Evolutionary conservation across 2,329 filamentous ascomycete species (phyloP), one percentile per base, ranked within the genome.

Genomic region (Aspergillus floridensis): DNA sequence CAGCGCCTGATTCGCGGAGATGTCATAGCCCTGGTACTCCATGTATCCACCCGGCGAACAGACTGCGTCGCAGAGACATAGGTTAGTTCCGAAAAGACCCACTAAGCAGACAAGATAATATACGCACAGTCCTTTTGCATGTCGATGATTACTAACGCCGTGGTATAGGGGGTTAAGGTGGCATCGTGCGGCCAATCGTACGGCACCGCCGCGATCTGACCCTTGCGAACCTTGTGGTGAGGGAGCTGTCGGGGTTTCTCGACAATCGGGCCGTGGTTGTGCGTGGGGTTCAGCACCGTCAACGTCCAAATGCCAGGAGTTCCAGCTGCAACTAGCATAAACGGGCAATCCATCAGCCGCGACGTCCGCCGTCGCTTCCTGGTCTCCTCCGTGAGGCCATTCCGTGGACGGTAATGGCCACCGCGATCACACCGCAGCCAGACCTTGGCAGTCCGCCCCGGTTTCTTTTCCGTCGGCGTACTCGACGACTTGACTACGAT

Each of bases 171-270:
- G 4, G 74, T 76, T 47, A 81, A 72, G 7, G 74, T 74, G 1
- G 75, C 74, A 67, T 80, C 76, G 62, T 80, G 77, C 8, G 79
- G 79, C 77, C 78, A 80, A 60, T 78, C 76, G 66, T 80, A 80
- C 5, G 77, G 77, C 14, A 69, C 60, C 1, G 76, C 76, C 4
- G 71, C 66, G 38, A 79, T 65, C 62, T 78, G 76, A 26, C 76
- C 83, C 53, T 78, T 78, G 38, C 76, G 76, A 49, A 76, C 74
- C 58, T 76, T 77, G 50, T 76, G 75, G 46, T 77, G 76, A 62
- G 74, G 70, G 29, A 72, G 67, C 55, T 75, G 76, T 10, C 76
- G 75, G 19, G 76, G 72, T 56, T 76, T 76, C 50, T 79, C 76
- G 47, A 76, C 56, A 26, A 78, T 67, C 6, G 77, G 76, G 5